Conservation (phyloP, 2,329 filamentous ascomycete species). For the Penicillium sp. region DNA sequence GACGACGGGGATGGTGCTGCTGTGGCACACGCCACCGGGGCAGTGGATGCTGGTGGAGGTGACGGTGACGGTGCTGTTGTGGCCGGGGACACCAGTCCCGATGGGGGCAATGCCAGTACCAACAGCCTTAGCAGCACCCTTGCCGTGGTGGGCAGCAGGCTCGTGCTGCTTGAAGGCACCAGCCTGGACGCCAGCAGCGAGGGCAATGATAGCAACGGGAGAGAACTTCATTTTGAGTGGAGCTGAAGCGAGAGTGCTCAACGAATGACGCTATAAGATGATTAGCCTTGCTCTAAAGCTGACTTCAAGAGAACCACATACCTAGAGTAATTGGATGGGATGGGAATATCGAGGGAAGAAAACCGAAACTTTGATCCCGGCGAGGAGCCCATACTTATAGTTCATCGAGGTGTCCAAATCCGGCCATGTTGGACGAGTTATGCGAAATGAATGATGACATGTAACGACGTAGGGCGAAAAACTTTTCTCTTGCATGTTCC, state of each 20-base stretch:
- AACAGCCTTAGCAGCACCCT: neutral
- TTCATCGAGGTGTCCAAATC: constrained; percentile 15
- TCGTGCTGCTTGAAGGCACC: constrained; percentile 9
- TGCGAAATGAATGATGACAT: constrained; percentile 18
- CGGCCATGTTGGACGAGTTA: constrained; percentile 9
- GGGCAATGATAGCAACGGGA: constrained; percentile 18
- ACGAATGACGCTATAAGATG: constrained; percentile 18
- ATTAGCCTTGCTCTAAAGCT: constrained; percentile 2
- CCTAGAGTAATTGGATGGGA: constrained; percentile 7
- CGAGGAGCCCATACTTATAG: constrained; percentile 20
- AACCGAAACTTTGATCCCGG: neutral
- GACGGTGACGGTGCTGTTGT: constrained; percentile 6
- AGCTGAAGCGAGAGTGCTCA: constrained; percentile 16
- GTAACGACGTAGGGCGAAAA: constrained; percentile 3
- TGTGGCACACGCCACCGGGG: too few species aligned
- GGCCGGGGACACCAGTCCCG: constrained; percentile 9
- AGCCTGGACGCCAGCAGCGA: constrained; percentile 17
- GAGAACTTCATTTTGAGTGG: constrained; percentile 30
- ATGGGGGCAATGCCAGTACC: constrained; percentile 14
- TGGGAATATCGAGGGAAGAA: constrained; percentile 4
- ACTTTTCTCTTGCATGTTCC: constrained; percentile 10
- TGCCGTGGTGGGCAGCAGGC: constrained; percentile 11
- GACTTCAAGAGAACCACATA: constrained; percentile 4
- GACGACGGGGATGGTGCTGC: too few species aligned
- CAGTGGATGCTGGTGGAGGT: constrained; percentile 9